A percentile compares a stretch with the other conserved stretches of the same genome.
Evolutionary conservation across 2,329 filamentous ascomycete genomes (phyloP).

Genomic region (Parafenestella ontariensis): DNA sequence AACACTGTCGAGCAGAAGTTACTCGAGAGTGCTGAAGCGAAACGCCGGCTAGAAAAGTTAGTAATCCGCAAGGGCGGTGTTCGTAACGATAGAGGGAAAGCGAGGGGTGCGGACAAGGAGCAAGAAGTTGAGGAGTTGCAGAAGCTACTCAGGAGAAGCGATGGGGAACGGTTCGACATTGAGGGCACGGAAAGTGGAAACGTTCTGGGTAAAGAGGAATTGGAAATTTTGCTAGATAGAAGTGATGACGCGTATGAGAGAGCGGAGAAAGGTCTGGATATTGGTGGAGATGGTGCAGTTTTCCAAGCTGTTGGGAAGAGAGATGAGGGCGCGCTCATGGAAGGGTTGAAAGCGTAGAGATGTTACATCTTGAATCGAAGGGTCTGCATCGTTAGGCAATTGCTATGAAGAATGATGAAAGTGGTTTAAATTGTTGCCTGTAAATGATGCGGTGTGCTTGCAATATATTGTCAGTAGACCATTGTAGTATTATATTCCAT

Average conservation of each 20-base stretch:
- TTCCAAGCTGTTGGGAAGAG: slow-evolving; percentile 87
- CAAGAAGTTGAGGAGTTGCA: slow-evolving; percentile 59
- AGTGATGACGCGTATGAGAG: slow-evolving; percentile 70
- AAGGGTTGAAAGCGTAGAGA: slow-evolving; percentile 52
- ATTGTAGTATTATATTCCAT: too few species aligned
- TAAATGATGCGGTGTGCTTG: too few species aligned
- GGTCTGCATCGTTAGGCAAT: neutral
- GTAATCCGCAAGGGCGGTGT: slow-evolving; percentile 88
- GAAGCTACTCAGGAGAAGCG: slow-evolving; percentile 63
- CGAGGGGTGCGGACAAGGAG: slow-evolving; percentile 41
- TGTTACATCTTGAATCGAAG: neutral
- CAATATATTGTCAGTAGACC: too few species aligned
- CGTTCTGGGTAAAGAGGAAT: slow-evolving; percentile 76
- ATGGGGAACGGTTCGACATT: slow-evolving; percentile 70
- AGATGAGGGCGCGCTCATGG: slow-evolving; percentile 59
- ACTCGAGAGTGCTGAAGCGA: slow-evolving; percentile 86
- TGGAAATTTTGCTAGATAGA: slow-evolving; percentile 80
- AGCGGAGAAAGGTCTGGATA: slow-evolving; percentile 80
- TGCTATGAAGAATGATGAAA: neutral
- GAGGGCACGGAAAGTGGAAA: slow-evolving; percentile 63
- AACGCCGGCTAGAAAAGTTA: slow-evolving; percentile 88
- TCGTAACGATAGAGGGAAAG: slow-evolving; percentile 68
- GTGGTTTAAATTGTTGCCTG: too few species aligned
- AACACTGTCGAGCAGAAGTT: slow-evolving; percentile 90
- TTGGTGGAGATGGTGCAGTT: slow-evolving; percentile 63